Evolutionary conservation across 176 grass and related monocot species (phyloP), one percentile per base, ranked within the genome.

Genomic region (Echinochloa phyllopogon): DNA sequence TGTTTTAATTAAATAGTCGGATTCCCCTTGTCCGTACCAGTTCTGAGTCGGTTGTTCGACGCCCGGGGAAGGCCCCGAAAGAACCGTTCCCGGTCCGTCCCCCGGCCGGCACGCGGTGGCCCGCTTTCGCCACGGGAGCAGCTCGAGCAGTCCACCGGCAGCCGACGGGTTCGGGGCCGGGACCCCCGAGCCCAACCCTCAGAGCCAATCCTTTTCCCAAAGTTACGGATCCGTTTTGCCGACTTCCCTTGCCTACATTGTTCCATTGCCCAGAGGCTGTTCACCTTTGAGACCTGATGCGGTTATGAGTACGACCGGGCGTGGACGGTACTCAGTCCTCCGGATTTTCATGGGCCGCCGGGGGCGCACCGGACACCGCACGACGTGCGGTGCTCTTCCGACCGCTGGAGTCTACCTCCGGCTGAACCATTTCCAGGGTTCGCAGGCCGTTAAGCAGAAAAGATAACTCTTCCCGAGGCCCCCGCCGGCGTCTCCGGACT

Each of bases 381-480:
- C 53, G 87, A 89, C 75, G 75, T 89, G 87, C 87, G 82, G 75
- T 78, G 87, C 87, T 89, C 87, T 89, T 89, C 82, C 75, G 57
- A 38, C 75, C 87, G 45, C 82, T 85, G 67, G 75, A 85, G 84
- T 84, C 91, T 92, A 92, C 91, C 91, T 93, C 80, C 82, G 85
- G 84, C 76, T 90, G 84, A 90, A 81, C 87, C 81, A 76, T 78
- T 93, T 93, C 91, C 85, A 93, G 87, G 91, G 91, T 90, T 72
- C 84, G 88, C 81, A 37, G 91, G 91, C 91, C 81, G 84, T 93
- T 93, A 87, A 93, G 87, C 76, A 85, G 91, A 93, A 93, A 90
- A 93, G 87, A 93, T 93, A 93, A 93, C 91, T 93, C 87, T 93
- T 93, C 91, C 84, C 91, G 80, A 74, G 87, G 87, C 87, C 87